phyloP scores from a whole-genome alignment of 2,329 filamentous ascomycete genomes.

The Knufia petricola region DNA sequence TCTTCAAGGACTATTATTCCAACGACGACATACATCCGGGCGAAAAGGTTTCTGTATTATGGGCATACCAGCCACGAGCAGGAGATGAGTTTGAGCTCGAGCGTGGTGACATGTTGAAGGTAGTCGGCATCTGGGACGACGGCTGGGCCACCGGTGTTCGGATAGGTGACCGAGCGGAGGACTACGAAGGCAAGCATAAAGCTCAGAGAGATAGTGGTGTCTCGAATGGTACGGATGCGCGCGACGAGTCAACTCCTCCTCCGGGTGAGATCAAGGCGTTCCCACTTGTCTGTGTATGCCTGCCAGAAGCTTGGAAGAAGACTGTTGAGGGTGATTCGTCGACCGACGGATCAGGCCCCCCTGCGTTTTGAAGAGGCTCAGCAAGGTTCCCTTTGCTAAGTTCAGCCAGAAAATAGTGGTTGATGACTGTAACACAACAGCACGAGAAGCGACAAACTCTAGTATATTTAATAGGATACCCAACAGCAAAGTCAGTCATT shows the following conservation, averaged over 20 bases:
- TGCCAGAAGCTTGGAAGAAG: constrained; percentile 92
- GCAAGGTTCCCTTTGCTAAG: neutral
- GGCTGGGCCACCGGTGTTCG: constrained; percentile 94
- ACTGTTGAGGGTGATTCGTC: constrained; percentile 85
- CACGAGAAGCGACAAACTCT: neutral
- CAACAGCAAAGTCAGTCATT: constrained; percentile 3
- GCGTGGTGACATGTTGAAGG: constrained; percentile 93
- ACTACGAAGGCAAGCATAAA: constrained; percentile 70
- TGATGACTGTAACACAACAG: constrained; percentile 2
- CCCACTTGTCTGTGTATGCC: constrained; percentile 88
- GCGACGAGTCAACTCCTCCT: constrained; percentile 51
- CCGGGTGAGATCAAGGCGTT: constrained; percentile 92
- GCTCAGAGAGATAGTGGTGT: constrained; percentile 87
- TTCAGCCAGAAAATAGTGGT: neutral
- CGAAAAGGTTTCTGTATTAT: constrained; percentile 81
- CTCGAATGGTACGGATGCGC: constrained; percentile 62
- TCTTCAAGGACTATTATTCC: constrained; percentile 98
- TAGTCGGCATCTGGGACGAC: constrained; percentile 98
- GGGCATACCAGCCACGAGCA: constrained; percentile 93
- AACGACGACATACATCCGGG: constrained; percentile 89
- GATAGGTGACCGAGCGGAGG: constrained; percentile 71
- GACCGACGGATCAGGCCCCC: constrained; percentile 47
- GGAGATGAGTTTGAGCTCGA: constrained; percentile 89
- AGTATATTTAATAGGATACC: constrained; percentile 8
- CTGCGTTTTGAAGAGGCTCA: constrained; percentile 12